These are phyloP conservation scores for Arthrobotrys sphaeroides DNA, from an alignment of 2,329 filamentous ascomycete genomes.

Conservation along the genomic window DNA sequence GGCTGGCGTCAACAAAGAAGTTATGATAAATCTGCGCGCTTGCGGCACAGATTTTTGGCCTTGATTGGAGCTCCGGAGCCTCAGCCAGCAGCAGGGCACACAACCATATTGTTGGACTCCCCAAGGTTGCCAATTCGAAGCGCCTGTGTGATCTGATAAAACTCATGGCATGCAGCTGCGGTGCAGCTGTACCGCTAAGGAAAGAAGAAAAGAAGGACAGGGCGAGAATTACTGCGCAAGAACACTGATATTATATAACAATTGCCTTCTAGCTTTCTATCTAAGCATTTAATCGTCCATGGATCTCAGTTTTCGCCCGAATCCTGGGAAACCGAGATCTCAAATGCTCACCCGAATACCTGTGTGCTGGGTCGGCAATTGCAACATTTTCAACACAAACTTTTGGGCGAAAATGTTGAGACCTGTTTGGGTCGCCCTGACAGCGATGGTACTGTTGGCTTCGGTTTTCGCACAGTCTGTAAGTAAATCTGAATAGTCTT, in stretches of 20 bases:
- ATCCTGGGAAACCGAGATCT: neutral
- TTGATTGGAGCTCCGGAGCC: too few species aligned
- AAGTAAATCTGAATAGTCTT: neutral
- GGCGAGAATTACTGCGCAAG: too few species aligned
- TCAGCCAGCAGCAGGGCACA: too few species aligned
- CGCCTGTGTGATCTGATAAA: too few species aligned
- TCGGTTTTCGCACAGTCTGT: neutral
- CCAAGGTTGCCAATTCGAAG: too few species aligned
- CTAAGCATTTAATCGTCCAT: too few species aligned
- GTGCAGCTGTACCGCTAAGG: too few species aligned
- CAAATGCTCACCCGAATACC: neutral
- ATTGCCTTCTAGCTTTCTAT: neutral
- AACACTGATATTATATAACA: neutral
- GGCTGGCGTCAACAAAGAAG: neutral
- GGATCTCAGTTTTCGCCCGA: neutral
- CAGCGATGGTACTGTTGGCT: neutral
- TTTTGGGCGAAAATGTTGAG: neutral
- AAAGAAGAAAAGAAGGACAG: too few species aligned
- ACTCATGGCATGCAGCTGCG: too few species aligned
- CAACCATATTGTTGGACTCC: too few species aligned
- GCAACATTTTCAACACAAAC: neutral
- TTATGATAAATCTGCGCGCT: neutral
- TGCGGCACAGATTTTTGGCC: neutral
- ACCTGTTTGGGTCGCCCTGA: neutral
- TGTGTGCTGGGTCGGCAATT: neutral